These are phyloP conservation scores for Haematococcus lacustris DNA, from an alignment of 139 green algal genomes.

Conservation along the genomic window DNA sequence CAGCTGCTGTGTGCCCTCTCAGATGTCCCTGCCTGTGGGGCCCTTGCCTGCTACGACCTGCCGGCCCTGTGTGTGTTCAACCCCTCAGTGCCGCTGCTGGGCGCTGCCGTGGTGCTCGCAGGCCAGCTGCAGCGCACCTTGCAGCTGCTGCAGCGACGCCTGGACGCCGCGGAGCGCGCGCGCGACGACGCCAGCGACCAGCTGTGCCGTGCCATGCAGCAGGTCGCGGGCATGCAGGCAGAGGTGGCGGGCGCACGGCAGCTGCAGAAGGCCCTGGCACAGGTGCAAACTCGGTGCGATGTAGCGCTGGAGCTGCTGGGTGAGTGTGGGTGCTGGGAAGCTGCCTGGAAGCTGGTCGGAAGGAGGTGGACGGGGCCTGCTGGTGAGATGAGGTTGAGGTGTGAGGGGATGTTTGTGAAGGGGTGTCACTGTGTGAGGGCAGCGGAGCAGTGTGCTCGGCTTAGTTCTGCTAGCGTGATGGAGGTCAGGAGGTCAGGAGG, in stretches of 20 bases:
- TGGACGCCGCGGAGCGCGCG: slow-evolving; percentile 30
- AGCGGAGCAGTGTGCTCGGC: too few species aligned
- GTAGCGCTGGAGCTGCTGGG: slow-evolving; percentile 18
- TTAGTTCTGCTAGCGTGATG: too few species aligned
- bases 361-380: too few species aligned
- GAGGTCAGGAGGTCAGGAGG: too few species aligned
- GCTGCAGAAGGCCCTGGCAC: slow-evolving; percentile 6
- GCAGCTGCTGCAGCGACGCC: slow-evolving; percentile 13
- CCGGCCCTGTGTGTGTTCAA: not conserved
- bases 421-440: too few species aligned
- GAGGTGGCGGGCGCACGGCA: not conserved
- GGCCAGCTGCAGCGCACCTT: slow-evolving; percentile 7
- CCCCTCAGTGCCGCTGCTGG: not conserved
- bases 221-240: slow-evolving; percentile 17
- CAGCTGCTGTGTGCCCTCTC: too few species aligned
- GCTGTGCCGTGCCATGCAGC: slow-evolving; percentile 43
- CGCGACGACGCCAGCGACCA: slow-evolving; percentile 40
- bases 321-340: too few species aligned
- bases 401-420: too few species aligned
- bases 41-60: not conserved
- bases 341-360: too few species aligned
- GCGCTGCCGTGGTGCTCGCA: not conserved
- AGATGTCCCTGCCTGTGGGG: too few species aligned
- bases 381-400: too few species aligned
- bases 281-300: slow-evolving; percentile 5